Conservation (phyloP, 495 filamentous ascomycete genomes). For the Lichenothelia convexa region DNA sequence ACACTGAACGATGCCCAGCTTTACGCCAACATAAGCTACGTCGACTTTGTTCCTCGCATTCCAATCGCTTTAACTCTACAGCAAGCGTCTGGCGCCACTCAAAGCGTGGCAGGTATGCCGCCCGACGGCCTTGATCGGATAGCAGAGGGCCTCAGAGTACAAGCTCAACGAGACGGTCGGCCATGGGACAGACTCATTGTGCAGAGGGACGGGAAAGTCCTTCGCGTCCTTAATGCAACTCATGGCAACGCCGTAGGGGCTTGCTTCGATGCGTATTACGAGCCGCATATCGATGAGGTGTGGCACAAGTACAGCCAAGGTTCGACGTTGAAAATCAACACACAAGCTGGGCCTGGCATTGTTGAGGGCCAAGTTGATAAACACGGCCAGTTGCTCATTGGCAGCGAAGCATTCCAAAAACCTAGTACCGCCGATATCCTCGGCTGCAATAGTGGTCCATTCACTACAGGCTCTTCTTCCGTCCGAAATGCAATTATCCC, state of each 20-base stretch:
- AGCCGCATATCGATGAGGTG: conserved; percentile 42
- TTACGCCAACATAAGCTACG: conserved; percentile 57
- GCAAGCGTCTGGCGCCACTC: conserved; percentile 29
- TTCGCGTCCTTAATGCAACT: conserved; percentile 51
- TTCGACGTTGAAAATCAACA: conserved; percentile 38
- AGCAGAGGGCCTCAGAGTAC: conserved; percentile 31
- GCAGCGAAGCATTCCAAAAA: conserved; percentile 31
- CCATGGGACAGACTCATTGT: conserved; percentile 51
- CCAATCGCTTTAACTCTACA: conserved; percentile 45
- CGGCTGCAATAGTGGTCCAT: conserved; percentile 51
- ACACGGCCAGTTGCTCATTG: conserved; percentile 32
- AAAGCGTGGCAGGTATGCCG: conserved; percentile 41
- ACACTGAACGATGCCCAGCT: conserved; percentile 49
- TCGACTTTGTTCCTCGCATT: conserved; percentile 54
- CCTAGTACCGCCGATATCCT: conserved; percentile 50
- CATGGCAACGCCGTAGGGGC: conserved; percentile 36
- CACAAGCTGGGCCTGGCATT: conserved; percentile 35
- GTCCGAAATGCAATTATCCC: conserved; percentile 39
- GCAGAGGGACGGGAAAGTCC: conserved; percentile 27
- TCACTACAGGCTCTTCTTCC: conserved; percentile 31
- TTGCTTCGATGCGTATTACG: conserved; percentile 44
- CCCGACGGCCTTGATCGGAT: conserved; percentile 37
- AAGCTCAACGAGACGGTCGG: conserved; percentile 33
- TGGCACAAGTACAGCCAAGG: conserved; percentile 38
- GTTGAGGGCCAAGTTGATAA: conserved; percentile 34